These are phyloP conservation scores for Phytophthora macrochlamydospora DNA, from an alignment of 352 stramenopile genomes.

Conservation along the genomic window DNA sequence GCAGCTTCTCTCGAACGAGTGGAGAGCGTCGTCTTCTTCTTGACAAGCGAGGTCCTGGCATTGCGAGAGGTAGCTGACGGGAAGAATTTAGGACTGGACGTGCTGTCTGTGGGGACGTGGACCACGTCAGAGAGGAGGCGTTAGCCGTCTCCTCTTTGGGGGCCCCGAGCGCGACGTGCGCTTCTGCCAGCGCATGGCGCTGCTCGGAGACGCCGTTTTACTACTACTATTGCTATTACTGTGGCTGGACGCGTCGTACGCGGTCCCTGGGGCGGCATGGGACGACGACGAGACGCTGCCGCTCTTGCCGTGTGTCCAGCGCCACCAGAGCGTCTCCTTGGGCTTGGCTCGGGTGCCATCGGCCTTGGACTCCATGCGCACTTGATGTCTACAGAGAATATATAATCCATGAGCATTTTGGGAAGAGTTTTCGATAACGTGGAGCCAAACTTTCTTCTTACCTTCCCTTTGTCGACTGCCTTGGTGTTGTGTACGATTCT, in stretches of 20 bases:
- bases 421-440: too few species aligned
- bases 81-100: slow-evolving; percentile 35
- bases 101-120: slow-evolving; percentile 11
- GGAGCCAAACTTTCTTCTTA: too few species aligned
- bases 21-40: slow-evolving; percentile 31
- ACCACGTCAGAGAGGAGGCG: slow-evolving; percentile 12
- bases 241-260: not conserved
- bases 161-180: slow-evolving; percentile 25
- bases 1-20: slow-evolving; percentile 17
- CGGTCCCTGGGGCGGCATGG: slow-evolving; percentile 12
- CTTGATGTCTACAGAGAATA: slow-evolving; percentile 14
- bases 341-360: slow-evolving; percentile 28
- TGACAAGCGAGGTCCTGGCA: slow-evolving; percentile 18
- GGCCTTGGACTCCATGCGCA: slow-evolving; percentile 39
- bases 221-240: slow-evolving; percentile 42
- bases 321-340: slow-evolving; percentile 64
- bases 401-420: too few species aligned
- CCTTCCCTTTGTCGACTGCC: slow-evolving; percentile 16
- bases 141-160: slow-evolving; percentile 16
- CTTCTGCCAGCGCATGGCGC: slow-evolving; percentile 55
- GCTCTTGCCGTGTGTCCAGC: slow-evolving; percentile 78
- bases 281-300: slow-evolving; percentile 68
- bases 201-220: slow-evolving; percentile 29
- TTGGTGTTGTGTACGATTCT: not conserved
- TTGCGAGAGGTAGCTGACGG: slow-evolving; percentile 13